These are phyloP conservation scores for Entomortierella chlamydospora DNA, from an alignment of 192 early-diverging fungal genomes.

Conservation along the genomic window DNA sequence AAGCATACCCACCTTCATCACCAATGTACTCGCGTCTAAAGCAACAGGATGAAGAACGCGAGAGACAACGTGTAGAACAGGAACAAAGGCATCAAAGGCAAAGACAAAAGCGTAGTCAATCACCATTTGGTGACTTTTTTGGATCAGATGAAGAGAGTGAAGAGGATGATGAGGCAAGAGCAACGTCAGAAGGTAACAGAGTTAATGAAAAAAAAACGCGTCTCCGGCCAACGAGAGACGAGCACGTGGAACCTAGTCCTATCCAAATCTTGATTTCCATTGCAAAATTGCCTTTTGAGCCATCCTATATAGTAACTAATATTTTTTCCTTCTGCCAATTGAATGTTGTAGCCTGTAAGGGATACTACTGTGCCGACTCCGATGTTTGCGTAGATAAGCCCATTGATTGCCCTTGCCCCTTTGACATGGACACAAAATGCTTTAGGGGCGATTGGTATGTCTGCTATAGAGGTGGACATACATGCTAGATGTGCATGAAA, in stretches of 20 bases:
- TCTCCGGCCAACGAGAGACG: too few relatives aligned
- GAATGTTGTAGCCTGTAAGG: conserved; percentile 13
- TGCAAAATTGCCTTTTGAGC: neutral
- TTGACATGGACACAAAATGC: conserved; percentile 31
- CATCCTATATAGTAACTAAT: neutral
- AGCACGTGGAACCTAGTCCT: too few relatives aligned
- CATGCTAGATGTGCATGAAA: conserved; percentile 1
- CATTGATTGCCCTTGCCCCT: conserved; percentile 39
- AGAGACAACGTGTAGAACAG: conserved; percentile 3
- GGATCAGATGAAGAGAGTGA: neutral
- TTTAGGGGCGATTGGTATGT: conserved; percentile 36
- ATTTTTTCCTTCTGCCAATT: conserved; percentile 1
- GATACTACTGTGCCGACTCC: conserved; percentile 38
- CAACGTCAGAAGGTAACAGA: neutral
- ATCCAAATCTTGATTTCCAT: too few relatives aligned
- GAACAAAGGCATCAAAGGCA: neutral
- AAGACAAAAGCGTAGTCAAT: neutral
- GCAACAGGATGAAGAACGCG: neutral
- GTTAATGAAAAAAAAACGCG: conserved; percentile 6
- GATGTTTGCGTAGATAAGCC: conserved; percentile 37
- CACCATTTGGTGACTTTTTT: conserved; percentile 38
- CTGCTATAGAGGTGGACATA: conserved; percentile 21
- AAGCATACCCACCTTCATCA: conserved; percentile 1
- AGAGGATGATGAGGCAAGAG: neutral
- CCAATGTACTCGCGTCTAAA: conserved; percentile 12